Percentiles rank a stretch among this genome's conserved stretches.
Conservation (phyloP, 495 filamentous ascomycete species). For the Pseudomonodictys pantanalensis region DNA sequence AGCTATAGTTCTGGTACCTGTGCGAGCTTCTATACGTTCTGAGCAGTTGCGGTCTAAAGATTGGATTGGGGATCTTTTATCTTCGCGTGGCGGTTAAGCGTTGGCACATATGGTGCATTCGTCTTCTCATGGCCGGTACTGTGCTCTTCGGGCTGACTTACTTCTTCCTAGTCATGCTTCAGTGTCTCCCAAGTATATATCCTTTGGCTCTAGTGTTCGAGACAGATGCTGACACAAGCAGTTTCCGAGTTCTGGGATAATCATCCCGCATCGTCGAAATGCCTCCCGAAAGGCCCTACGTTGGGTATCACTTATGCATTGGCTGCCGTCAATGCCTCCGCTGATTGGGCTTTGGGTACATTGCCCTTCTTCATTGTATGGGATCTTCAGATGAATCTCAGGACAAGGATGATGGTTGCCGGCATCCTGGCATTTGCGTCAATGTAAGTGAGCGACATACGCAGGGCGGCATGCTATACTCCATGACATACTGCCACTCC, state of each 20-base stretch:
- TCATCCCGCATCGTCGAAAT: conserved; percentile 37
- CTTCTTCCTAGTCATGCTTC: conserved; percentile 46
- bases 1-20: conserved; percentile 37
- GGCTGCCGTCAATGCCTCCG: conserved; percentile 39
- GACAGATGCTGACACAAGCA: background rate
- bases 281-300: conserved; percentile 35
- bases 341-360: conserved; percentile 44
- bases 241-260: conserved; percentile 41
- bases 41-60: conserved; percentile 41
- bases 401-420: conserved; percentile 23
- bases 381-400: conserved; percentile 40
- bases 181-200: conserved; percentile 38
- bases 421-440: conserved; percentile 28
- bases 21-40: conserved; percentile 44
- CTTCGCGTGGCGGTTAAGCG: conserved; percentile 43
- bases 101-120: conserved; percentile 45
- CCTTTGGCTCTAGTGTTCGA: background rate
- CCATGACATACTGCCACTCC: too few species aligned
- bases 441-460: conserved; percentile 24
- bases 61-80: conserved; percentile 47
- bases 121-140: conserved; percentile 29
- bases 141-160: conserved; percentile 39
- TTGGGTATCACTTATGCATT: conserved; percentile 40
- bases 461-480: too few species aligned
- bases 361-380: conserved; percentile 45